These are phyloP conservation scores for Debaryomyces prosopidis DNA, from an alignment of 805 yeast genomes.

Conservation along the genomic window DNA sequence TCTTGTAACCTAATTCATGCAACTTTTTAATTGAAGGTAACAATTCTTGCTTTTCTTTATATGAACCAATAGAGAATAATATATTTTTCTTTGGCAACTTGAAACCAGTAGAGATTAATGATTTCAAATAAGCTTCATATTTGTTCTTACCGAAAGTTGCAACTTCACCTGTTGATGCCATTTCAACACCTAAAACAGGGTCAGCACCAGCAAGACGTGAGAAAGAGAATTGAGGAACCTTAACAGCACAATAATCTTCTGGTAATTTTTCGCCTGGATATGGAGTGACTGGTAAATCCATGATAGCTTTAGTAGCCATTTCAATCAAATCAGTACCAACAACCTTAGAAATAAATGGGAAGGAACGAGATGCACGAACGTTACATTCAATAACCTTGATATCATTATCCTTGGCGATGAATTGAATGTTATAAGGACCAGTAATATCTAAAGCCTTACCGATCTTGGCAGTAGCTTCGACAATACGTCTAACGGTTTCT, in stretches of 20 bases:
- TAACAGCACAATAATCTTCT: slow-evolving; percentile 93
- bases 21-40: slow-evolving; percentile 83
- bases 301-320: slow-evolving; percentile 94
- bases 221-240: slow-evolving; percentile 97
- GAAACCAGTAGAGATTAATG: slow-evolving; percentile 94
- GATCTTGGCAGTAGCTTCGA: slow-evolving; percentile 92
- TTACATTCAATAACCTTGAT: slow-evolving; percentile 98
- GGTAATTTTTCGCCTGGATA: slow-evolving; percentile 90
- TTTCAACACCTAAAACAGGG: slow-evolving; percentile 96
- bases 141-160: slow-evolving; percentile 96
- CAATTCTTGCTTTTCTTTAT: slow-evolving; percentile 91
- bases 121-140: slow-evolving; percentile 95
- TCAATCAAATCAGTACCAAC: slow-evolving; percentile 95
- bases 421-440: slow-evolving; percentile 97
- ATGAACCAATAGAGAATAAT: slow-evolving; percentile 91
- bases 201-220: slow-evolving; percentile 97
- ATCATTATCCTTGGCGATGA: slow-evolving; percentile 92
- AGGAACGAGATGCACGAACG: slow-evolving; percentile 98
- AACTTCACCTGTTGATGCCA: slow-evolving; percentile 94
- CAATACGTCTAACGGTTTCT: slow-evolving; percentile 88
- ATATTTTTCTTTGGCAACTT: slow-evolving; percentile 93
- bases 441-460: slow-evolving; percentile 93
- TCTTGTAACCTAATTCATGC: slow-evolving; percentile 78
- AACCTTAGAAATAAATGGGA: slow-evolving; percentile 97
- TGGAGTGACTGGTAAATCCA: slow-evolving; percentile 83